phyloP scores from a whole-genome alignment of 202 grass and related monocot genomes.

The Carex sylvatica region DNA sequence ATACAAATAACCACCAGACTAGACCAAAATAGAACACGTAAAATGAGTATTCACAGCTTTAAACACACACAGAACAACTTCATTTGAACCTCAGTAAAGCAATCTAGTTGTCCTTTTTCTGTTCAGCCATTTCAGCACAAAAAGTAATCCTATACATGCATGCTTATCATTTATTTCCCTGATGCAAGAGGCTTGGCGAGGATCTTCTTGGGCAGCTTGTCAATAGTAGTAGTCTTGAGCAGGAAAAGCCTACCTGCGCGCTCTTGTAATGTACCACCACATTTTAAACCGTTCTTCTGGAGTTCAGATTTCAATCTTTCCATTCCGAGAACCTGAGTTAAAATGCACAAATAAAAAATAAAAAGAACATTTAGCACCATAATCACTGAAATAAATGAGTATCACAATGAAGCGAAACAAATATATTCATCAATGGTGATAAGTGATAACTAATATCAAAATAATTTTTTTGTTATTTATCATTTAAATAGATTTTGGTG shows the following conservation, averaged over 20 bases:
- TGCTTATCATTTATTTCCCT: slow-evolving; percentile 38
- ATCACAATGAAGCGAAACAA: background rate
- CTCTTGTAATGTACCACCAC: slow-evolving; percentile 82
- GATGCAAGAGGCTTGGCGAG: slow-evolving; percentile 45
- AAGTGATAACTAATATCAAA: background rate
- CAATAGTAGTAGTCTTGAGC: slow-evolving; percentile 79
- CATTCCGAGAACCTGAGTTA: slow-evolving; percentile 54
- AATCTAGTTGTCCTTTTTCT: background rate
- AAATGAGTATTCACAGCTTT: slow-evolving; percentile 1
- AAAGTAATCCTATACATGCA: slow-evolving; percentile 14
- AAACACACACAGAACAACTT: slow-evolving; percentile 29
- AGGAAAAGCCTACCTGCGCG: slow-evolving; percentile 80
- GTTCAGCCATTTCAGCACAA: slow-evolving; percentile 10
- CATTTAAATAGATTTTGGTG: background rate
- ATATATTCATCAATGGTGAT: background rate
- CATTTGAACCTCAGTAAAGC: background rate
- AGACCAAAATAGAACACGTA: background rate
- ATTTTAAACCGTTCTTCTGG: slow-evolving; percentile 64
- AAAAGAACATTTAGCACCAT: background rate
- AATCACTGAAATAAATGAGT: background rate
- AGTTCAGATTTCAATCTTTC: slow-evolving; percentile 83
- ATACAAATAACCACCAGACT: background rate
- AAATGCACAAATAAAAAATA: background rate
- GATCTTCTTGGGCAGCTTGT: slow-evolving; percentile 92
- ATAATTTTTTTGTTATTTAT: background rate